phyloP scores from a whole-genome alignment of 352 stramenopile species.

The Nothophytophthora sp. region DNA sequence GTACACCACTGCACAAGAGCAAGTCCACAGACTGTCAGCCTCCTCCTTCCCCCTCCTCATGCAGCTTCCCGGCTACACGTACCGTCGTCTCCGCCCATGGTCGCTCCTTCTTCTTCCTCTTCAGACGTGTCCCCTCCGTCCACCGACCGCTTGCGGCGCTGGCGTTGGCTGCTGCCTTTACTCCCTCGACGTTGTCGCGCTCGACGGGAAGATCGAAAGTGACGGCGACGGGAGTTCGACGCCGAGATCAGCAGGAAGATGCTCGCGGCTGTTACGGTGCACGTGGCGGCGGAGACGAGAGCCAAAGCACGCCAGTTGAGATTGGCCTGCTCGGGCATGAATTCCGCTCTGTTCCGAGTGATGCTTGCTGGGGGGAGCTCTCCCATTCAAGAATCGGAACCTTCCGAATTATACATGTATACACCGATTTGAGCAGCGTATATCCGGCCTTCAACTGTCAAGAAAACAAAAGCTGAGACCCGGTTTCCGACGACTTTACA shows the following conservation, averaged over 20 bases:
- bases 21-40: neutral
- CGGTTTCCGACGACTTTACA: too few relatives aligned
- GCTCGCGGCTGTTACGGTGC: conserved; percentile 56
- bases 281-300: conserved; percentile 56
- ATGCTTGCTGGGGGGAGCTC: conserved; percentile 28
- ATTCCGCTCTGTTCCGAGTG: conserved; percentile 1
- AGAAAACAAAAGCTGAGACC: too few relatives aligned
- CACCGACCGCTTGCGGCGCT: neutral
- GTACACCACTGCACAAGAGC: conserved; percentile 53
- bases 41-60: neutral
- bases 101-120: conserved; percentile 7
- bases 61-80: neutral
- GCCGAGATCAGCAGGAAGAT: conserved; percentile 46
- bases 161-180: conserved; percentile 1
- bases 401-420: too few relatives aligned
- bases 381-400: neutral
- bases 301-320: conserved; percentile 54
- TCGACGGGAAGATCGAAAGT: conserved; percentile 21
- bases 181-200: neutral
- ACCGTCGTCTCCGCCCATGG: conserved; percentile 19
- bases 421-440: too few relatives aligned
- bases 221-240: conserved; percentile 6
- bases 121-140: conserved; percentile 14
- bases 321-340: conserved; percentile 20
- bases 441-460: too few relatives aligned